phyloP scores from a whole-genome alignment of 1,139 yeast species.

The Starmera stellimalicola region DNA sequence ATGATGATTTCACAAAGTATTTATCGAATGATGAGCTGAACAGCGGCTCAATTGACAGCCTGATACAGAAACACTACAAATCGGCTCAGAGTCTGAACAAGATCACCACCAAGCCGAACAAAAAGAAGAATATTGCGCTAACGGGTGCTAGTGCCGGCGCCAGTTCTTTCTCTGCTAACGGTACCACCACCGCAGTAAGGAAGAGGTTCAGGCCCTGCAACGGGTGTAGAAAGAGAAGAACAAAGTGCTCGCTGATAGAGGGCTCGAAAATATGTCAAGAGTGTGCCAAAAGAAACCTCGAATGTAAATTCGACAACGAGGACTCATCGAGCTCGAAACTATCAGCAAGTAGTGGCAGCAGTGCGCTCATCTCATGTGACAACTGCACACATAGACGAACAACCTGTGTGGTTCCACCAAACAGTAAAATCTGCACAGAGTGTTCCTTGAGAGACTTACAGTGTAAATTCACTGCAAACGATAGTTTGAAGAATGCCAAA shows the following conservation, averaged over 20 bases:
- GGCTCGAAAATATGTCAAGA: conserved; percentile 13
- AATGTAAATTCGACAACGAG: conserved; percentile 13
- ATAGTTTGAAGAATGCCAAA: conserved; percentile 6
- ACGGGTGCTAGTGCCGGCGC: no score
- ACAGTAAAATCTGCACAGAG: conserved; percentile 13
- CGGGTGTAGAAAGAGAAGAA: conserved; percentile 21
- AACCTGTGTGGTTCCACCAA: conserved; percentile 13
- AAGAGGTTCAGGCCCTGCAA: conserved; percentile 17
- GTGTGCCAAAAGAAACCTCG: conserved; percentile 15
- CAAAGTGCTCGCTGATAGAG: conserved; percentile 21
- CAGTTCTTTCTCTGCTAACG: neutral
- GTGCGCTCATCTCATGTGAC: conserved; percentile 11
- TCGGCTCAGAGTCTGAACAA: conserved; percentile 1
- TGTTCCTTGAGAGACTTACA: conserved; percentile 16
- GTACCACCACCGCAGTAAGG: neutral
- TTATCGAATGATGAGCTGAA: neutral
- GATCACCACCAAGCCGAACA: conserved; percentile 2
- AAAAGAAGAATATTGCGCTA: no score
- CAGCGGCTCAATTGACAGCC: neutral
- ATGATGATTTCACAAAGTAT: neutral
- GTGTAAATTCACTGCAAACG: conserved; percentile 15
- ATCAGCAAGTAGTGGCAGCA: neutral
- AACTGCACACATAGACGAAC: conserved; percentile 18
- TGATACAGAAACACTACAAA: neutral
- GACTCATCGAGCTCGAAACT: neutral